Percentiles rank a stretch among this genome's conserved stretches.
These are phyloP conservation scores for Glebionis coronaria DNA, from an alignment of 129 eudicot species.

Conservation along the genomic window DNA sequence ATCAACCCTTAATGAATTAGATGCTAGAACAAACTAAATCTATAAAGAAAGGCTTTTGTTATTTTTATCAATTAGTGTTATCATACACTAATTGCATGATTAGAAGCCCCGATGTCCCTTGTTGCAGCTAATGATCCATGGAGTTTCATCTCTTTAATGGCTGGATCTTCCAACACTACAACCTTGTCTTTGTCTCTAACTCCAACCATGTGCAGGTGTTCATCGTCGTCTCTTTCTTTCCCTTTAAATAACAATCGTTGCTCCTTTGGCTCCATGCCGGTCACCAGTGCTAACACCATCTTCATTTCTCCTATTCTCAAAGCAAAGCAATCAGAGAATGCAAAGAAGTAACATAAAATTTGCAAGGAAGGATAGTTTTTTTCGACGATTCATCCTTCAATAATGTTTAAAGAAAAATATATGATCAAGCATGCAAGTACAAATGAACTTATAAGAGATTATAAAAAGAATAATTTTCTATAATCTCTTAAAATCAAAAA, in stretches of 20 bases:
- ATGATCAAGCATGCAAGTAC: not conserved
- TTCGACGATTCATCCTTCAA: not conserved
- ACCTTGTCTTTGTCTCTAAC: slow-evolving; percentile 73
- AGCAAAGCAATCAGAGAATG: not conserved
- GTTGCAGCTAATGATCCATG: slow-evolving; percentile 30
- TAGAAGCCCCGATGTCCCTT: slow-evolving; percentile 41
- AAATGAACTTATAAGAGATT: too few relatives aligned
- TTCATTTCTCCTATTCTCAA: slow-evolving; percentile 56
- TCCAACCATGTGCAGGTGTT: slow-evolving; percentile 82
- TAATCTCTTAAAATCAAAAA: too few relatives aligned
- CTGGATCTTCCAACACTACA: slow-evolving; percentile 72
- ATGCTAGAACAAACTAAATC: not conserved
- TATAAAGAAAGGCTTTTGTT: slow-evolving; percentile 5
- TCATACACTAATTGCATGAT: slow-evolving; percentile 32
- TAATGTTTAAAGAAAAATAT: not conserved
- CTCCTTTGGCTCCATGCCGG: slow-evolving; percentile 61
- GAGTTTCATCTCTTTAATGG: slow-evolving; percentile 62
- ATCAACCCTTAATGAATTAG: slow-evolving; percentile 9
- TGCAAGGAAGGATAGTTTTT: too few relatives aligned
- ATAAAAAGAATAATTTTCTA: too few relatives aligned
- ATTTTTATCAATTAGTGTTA: slow-evolving; percentile 13
- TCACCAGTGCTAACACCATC: slow-evolving; percentile 53
- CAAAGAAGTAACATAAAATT: slow-evolving; percentile 3
- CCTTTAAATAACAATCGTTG: slow-evolving; percentile 77
- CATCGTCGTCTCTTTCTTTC: slow-evolving; percentile 68